Base-by-base conservation (phyloP, 805 yeast species). In the Pichia deserticola region DNA sequence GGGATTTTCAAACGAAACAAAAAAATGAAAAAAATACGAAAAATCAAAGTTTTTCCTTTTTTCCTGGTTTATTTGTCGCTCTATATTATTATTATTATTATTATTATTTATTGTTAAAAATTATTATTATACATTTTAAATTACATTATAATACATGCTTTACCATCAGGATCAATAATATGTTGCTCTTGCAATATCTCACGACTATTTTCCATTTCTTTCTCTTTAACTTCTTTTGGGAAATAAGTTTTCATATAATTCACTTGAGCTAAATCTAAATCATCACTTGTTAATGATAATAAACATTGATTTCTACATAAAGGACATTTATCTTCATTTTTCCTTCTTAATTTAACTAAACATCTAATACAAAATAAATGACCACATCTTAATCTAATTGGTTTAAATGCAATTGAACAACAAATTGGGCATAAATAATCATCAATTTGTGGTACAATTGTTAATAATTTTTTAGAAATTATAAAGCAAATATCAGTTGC, bases 361-460 rank as follows among this genome's bases (percentile, higher is more conserved):
- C 93, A 85, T 44, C 90, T 66, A 4, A 85, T 79, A 61, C 93
- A 85, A 62, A 84, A 85, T 25, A 83, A 66, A 60, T 85, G 93
- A 1, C 75, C 75, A 62, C 93, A 85, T 9, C 64, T 66, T 13
- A 85, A 67, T 44, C 81, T 66, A 44, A 85, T 81, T 3, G 93
- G 93, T 57, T 84, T 82, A 66, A 75, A 85, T 0, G 89, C 89
- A 42, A 85, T 73, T 3, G 78, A 73, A 62, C 78, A 75, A 60
- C 93, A 85, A 9, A 85, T 79, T 1, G 90, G 88, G 60, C 93
- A 85, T 1, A 79, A 68, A 58, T 84, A 85, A 61, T 86, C 92
- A 44, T 85, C 90, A 5, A 86, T 65, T 61, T 84, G 90, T 1
- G 93, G 93, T 1, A 84, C 68, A 1, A 85, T 63, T 32, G 75